Conservation (phyloP, 129 eudicot species). For the Sambucus nigra region DNA sequence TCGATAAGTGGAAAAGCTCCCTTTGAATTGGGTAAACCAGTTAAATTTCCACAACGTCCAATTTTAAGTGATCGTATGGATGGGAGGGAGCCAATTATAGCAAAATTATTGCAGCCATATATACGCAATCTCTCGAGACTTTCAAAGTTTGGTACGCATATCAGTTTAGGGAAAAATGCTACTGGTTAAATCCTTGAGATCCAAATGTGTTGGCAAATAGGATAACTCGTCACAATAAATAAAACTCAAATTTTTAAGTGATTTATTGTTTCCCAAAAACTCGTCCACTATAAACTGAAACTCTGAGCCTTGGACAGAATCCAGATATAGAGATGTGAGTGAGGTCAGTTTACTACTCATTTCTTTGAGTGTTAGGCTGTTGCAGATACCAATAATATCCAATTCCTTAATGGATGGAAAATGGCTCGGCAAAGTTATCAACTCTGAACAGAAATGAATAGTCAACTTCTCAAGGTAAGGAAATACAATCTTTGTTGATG, state of each 20-base stretch:
- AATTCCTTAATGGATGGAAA: constrained; percentile 1
- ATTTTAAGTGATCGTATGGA: background rate
- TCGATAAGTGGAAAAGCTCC: too few species aligned
- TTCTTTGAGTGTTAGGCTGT: background rate
- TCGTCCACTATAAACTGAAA: background rate
- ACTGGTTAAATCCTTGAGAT: too few species aligned
- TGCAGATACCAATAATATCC: background rate
- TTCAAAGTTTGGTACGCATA: background rate
- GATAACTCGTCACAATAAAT: background rate
- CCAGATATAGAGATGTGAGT: background rate
- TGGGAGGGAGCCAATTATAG: background rate
- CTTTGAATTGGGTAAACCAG: background rate
- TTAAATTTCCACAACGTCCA: background rate
- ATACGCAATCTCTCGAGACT: background rate
- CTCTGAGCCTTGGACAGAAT: background rate
- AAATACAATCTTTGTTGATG: background rate
- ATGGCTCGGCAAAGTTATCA: background rate
- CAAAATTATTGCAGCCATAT: background rate
- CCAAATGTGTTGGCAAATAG: background rate
- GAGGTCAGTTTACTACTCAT: too few species aligned
- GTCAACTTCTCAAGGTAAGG: constrained; percentile 4
- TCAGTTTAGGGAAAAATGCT: background rate
- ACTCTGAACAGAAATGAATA: background rate
- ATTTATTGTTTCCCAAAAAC: background rate
- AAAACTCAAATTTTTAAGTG: background rate